phyloP scores from a whole-genome alignment of 495 filamentous ascomycete genomes.

The Trypethelium eluteriae region DNA sequence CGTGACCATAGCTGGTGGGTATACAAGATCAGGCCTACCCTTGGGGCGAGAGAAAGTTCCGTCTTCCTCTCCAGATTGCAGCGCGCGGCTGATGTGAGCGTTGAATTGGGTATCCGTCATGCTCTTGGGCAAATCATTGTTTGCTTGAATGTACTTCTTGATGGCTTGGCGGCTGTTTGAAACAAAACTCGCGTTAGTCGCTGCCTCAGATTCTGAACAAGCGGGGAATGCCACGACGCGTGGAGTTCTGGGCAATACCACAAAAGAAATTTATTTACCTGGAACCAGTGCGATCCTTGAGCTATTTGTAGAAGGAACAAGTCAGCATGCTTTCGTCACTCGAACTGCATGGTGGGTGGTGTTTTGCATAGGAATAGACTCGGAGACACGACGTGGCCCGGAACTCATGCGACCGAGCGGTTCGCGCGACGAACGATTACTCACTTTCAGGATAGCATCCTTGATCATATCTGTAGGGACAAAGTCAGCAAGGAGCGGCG shows the following conservation, averaged over 20 bases:
- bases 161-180: conserved; percentile 74
- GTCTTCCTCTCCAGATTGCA: conserved; percentile 83
- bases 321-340: conserved; percentile 41
- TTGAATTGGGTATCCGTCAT: conserved; percentile 70
- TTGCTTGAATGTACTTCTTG: conserved; percentile 95
- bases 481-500: conserved; percentile 38
- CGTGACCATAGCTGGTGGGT: no score
- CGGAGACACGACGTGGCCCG: conserved; percentile 19
- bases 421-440: conserved; percentile 41
- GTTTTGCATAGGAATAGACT: conserved; percentile 20
- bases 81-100: conserved; percentile 84
- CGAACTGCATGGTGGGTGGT: conserved; percentile 11
- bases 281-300: conserved; percentile 59
- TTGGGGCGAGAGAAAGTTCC: conserved; percentile 89
- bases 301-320: conserved; percentile 39
- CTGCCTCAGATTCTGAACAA: conserved; percentile 18
- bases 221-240: conserved; percentile 24
- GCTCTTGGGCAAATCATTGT: conserved; percentile 70
- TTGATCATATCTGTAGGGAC: conserved; percentile 55
- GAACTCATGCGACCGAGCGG: conserved; percentile 26
- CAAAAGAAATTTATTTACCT: conserved; percentile 44
- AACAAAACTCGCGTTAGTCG: conserved; percentile 6
- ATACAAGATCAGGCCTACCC: conserved; percentile 52
- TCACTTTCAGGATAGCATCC: conserved; percentile 58
- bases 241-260: conserved; percentile 16